A percentile compares a stretch with the other conserved stretches of the same genome.
Evolutionary conservation across 2,329 filamentous ascomycete genomes (phyloP).

Genomic region (Pleoardoris graminearum): DNA sequence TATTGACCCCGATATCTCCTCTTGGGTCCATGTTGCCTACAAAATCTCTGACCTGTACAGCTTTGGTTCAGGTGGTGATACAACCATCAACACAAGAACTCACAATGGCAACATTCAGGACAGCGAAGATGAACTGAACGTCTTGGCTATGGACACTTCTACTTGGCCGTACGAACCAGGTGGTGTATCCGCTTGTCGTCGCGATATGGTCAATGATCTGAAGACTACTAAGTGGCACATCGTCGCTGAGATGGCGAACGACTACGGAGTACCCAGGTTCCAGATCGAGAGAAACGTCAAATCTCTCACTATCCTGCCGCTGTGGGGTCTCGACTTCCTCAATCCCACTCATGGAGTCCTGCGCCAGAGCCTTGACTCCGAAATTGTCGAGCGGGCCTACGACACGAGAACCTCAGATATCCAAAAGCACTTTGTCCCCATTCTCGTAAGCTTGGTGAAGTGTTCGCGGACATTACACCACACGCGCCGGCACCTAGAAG

Average conservation of each 20-base stretch:
- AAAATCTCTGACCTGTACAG: constrained; percentile 57
- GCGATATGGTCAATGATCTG: constrained; percentile 49
- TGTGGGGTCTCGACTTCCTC: constrained; percentile 50
- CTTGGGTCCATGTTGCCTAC: constrained; percentile 57
- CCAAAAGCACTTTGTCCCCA: constrained; percentile 46
- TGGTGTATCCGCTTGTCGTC: constrained; percentile 48
- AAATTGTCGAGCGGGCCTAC: constrained; percentile 42
- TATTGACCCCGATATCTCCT: constrained; percentile 55
- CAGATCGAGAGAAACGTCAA: constrained; percentile 50
- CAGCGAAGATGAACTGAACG: constrained; percentile 44
- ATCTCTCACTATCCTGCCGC: constrained; percentile 48
- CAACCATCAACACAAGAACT: constrained; percentile 56
- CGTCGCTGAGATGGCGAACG: constrained; percentile 49
- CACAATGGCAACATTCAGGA: constrained; percentile 52
- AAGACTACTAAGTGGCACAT: constrained; percentile 50
- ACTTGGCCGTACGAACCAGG: constrained; percentile 51
- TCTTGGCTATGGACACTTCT: constrained; percentile 48
- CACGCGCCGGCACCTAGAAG: constrained; percentile 44
- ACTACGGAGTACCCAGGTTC: constrained; percentile 49
- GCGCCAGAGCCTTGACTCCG: constrained; percentile 47
- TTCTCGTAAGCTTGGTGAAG: constrained; percentile 45
- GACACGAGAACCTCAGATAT: constrained; percentile 45
- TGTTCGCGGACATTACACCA: constrained; percentile 44
- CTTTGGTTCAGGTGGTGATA: constrained; percentile 58
- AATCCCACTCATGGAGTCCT: constrained; percentile 49